A percentile compares a stretch with the other conserved stretches of the same genome.
Evolutionary conservation across 768 basidiomycete genomes (phyloP).

Genomic region (Rhizopogon vesiculosus): DNA sequence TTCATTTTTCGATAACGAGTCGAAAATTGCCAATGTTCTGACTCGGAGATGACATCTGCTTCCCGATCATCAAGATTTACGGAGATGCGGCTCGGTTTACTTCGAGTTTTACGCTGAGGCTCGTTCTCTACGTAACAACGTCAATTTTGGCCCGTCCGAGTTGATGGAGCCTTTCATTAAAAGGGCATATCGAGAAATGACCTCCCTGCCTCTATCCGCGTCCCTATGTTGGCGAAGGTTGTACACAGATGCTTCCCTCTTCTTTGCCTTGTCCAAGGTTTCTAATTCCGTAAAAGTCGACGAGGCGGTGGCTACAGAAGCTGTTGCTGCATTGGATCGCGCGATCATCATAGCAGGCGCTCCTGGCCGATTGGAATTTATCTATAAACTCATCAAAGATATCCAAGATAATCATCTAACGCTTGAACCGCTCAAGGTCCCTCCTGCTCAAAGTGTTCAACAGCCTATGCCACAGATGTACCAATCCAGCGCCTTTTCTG

Average conservation of each 20-base stretch:
- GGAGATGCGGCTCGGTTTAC: neutral
- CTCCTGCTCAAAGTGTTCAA: neutral
- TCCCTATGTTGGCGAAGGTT: slow-evolving; percentile 55
- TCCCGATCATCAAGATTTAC: slow-evolving; percentile 2
- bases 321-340: slow-evolving; percentile 65
- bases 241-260: slow-evolving; percentile 72
- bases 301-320: slow-evolving; percentile 29
- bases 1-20: neutral
- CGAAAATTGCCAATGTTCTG: neutral
- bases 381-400: slow-evolving; percentile 54
- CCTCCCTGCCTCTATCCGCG: slow-evolving; percentile 29
- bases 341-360: slow-evolving; percentile 84
- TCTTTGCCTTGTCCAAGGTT: slow-evolving; percentile 43
- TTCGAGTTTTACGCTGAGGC: neutral
- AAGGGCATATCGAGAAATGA: slow-evolving; percentile 47
- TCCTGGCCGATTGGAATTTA: slow-evolving; percentile 58
- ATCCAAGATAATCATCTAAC: slow-evolving; percentile 43
- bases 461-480: slow-evolving; percentile 4
- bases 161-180: slow-evolving; percentile 37
- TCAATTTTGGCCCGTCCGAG: neutral
- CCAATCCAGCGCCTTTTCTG: slow-evolving; percentile 1
- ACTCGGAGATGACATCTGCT: neutral
- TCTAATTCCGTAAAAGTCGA: slow-evolving; percentile 6
- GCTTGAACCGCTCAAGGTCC: neutral
- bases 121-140: slow-evolving; percentile 3